Conservation (phyloP, 768 basidiomycete species). For the Leccinum broughii region DNA sequence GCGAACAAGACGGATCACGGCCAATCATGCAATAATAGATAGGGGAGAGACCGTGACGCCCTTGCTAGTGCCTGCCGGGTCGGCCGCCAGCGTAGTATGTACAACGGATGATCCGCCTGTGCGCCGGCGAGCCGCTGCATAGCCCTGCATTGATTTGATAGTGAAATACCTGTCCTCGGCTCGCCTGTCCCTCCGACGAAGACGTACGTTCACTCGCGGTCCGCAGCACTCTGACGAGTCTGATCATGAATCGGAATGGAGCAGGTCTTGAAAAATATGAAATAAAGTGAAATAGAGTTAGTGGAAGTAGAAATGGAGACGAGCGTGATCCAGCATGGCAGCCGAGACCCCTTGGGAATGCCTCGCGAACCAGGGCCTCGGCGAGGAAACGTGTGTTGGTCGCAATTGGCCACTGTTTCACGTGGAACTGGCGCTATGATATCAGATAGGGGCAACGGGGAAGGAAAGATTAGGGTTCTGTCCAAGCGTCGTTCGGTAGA, state of each 20-base stretch:
- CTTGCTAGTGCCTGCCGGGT: not conserved
- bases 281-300: not conserved
- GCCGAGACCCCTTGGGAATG: not conserved
- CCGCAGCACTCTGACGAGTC: not conserved
- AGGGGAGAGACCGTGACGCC: not conserved
- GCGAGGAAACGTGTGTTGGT: slow-evolving; percentile 9
- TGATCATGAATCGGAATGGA: not conserved
- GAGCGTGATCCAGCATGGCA: not conserved
- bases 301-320: not conserved
- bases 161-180: not conserved
- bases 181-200: not conserved
- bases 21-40: not conserved
- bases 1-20: not conserved
- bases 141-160: not conserved
- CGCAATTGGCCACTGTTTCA: not conserved
- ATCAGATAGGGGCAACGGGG: not conserved
- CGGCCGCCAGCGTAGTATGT: not conserved
- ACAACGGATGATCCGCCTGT: not conserved
- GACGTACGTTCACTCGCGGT: not conserved
- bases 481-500: not conserved
- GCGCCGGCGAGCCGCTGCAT: not conserved
- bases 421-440: not conserved
- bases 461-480: not conserved
- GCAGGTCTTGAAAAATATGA: not conserved
- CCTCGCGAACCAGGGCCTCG: slow-evolving; percentile 9